Conservation (phyloP, 805 yeast genomes). For the Wickerhamomyces sydowiorum region DNA sequence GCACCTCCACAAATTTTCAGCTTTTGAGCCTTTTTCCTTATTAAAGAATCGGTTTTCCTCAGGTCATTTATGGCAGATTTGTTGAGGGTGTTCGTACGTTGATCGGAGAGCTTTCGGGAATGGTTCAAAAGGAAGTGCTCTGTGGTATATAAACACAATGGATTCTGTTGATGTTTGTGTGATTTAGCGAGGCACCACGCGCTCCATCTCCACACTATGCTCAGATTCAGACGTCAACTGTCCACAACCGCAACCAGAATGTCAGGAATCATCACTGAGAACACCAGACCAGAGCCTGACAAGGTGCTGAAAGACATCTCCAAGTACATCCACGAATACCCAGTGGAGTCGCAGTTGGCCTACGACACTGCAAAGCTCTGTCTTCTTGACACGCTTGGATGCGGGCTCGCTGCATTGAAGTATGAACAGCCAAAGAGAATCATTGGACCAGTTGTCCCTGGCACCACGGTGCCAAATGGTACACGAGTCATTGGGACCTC, state of each 20-base stretch:
- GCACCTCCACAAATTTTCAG: neutral
- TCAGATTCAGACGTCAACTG: neutral
- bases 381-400: constrained; percentile 51
- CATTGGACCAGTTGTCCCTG: constrained; percentile 54
- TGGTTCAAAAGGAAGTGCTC: too few species aligned
- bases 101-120: too few species aligned
- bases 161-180: too few species aligned
- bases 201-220: neutral
- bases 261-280: constrained; percentile 31
- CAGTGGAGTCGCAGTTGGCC: constrained; percentile 41
- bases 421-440: constrained; percentile 42
- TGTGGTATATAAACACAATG: too few species aligned
- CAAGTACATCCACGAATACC: constrained; percentile 40
- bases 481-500: constrained; percentile 49
- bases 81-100: too few species aligned
- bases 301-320: constrained; percentile 44
- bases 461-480: constrained; percentile 49
- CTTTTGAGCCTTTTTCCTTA: neutral
- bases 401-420: constrained; percentile 54
- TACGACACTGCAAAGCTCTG: constrained; percentile 50
- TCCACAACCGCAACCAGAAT: constrained; percentile 6
- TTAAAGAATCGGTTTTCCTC: too few species aligned
- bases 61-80: too few species aligned
- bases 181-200: too few species aligned
- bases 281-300: constrained; percentile 48